Evolutionary conservation across 352 stramenopile genomes (phyloP), one percentile per base, ranked within the genome.

Genomic region (Globisporangium viniferum): DNA sequence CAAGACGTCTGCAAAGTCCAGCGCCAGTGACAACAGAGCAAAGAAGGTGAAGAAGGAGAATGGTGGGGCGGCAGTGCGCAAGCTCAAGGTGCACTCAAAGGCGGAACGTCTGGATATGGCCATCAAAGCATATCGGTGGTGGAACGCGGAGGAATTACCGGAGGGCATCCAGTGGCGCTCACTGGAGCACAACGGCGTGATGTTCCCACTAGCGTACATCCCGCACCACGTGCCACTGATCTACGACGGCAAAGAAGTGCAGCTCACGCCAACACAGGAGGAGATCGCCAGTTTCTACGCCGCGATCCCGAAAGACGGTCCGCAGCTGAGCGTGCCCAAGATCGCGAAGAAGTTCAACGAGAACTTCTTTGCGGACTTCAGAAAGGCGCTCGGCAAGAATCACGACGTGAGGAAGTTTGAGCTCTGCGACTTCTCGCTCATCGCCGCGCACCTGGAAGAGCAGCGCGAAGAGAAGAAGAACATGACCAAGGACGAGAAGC

Each of bases 61-160:
- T 51, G 70, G 66, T 5, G 44, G 39, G 1, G 77, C 36, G 3
- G 88, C 80, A 24, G 74, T 94, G 65, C 83, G 86, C 36, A 97
- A 96, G 71, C 81, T 98, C 49, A 99, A 99, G 74, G 84, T 97
- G 59, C 82, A 98, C 39, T 97, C 94, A 51, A 98, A 98, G 70
- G 74, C 86, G 49, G 96, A 99, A 76, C 88, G 92, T 12, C 84
- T 99, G 60, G 91, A 98, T 62, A 97, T 98, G 86, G 96, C 96
- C 20, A 99, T 99, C 77, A 98, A 99, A 80, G 94, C 98, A 65
- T 99, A 98, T 76, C 95, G 98, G 39, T 99, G 98, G 98, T 99
- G 98, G 98, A 97, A 99, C 72, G 94, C 96, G 27, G 83, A 95
- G 53, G 85, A 98, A 67, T 88, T 97, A 10, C 95, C 97, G 0